Evolutionary conservation across 2,329 filamentous ascomycete species (phyloP).

Genomic region (Colletotrichum truncatum): DNA sequence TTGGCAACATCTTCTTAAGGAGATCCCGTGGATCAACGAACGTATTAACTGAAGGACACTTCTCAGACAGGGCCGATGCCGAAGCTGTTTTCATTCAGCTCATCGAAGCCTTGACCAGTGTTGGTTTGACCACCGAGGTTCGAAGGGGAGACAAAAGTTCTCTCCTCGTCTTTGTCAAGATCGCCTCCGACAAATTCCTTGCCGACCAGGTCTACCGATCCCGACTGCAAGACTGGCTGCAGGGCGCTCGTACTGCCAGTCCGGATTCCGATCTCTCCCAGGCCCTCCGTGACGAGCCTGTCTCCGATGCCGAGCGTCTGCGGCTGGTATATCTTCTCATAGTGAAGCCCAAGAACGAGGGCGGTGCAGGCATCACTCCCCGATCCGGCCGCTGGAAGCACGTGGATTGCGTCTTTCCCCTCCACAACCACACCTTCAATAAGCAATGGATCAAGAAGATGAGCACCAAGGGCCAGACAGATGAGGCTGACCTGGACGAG

Average conservation of each 20-base stretch:
- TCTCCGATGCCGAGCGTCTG: slow-evolving; percentile 88
- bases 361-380: slow-evolving; percentile 81
- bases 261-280: slow-evolving; percentile 77
- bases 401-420: slow-evolving; percentile 78
- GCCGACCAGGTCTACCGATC: slow-evolving; percentile 85
- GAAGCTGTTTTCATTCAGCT: slow-evolving; percentile 81
- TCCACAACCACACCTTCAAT: slow-evolving; percentile 82
- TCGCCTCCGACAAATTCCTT: slow-evolving; percentile 79
- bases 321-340: slow-evolving; percentile 89
- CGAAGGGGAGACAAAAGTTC: slow-evolving; percentile 80
- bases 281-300: slow-evolving; percentile 76
- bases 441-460: slow-evolving; percentile 78
- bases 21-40: background rate
- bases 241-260: slow-evolving; percentile 81
- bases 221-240: slow-evolving; percentile 92
- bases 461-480: slow-evolving; percentile 76
- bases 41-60: too few species aligned
- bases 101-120: slow-evolving; percentile 76
- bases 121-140: slow-evolving; percentile 89
- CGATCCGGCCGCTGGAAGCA: slow-evolving; percentile 75
- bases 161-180: slow-evolving; percentile 83
- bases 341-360: slow-evolving; percentile 75
- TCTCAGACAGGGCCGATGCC: slow-evolving; percentile 72
- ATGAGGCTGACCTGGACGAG: slow-evolving; percentile 72
- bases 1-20: background rate